Base-by-base conservation (phyloP, 2,329 filamentous ascomycete genomes). In the Talaromyces pinophilus region DNA sequence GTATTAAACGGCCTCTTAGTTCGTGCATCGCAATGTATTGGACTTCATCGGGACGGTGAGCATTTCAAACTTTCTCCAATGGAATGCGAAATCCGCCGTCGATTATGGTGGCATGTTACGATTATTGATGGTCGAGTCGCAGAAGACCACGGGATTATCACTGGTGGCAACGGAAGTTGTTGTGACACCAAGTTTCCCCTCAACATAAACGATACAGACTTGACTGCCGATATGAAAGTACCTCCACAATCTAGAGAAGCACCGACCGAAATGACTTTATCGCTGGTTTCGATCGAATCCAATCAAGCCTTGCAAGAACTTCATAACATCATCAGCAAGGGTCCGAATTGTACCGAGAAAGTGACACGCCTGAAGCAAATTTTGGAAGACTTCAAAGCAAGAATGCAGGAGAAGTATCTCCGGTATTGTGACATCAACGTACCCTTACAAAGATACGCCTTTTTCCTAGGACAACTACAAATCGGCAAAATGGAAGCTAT, bases 21-120 rank as follows among this genome's bases (percentile, higher is more conserved):
- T 2, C 79, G 84, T 8, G 84, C 85, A 33, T 82, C 83, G 0
- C 84, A 86, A 66, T 62, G 42, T 0, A 77, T 89, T 15, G 86
- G 87, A 0, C 79, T 89, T 5, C 87, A 89, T 71, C 81, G 86
- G 54, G 86, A 89, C 68, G 85, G 86, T 2, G 78, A 78, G 10
- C 86, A 87, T 69, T 77, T 76, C 1, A 57, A 78, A 28, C 78
- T 88, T 0, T 76, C 80, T 1, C 85, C 86, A 0, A 88, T 86
- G 69, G 85, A 88, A 65, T 81, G 84, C 5, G 87, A 89, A 72
- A 85, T 87, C 78, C 79, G 86, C 19, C 80, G 86, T 67, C 78
- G 86, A 22, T 74, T 87, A 5, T 89, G 86, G 86, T 88, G 86
- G 84, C 82, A 85, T 65, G 74, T 88, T 6, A 17, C 25, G 15